A percentile compares a stretch with the other conserved stretches of the same genome.
Evolutionary conservation across 371 early-diverging fungal species (phyloP).

Genomic region (Amoeboaphelidium protococcarum): DNA sequence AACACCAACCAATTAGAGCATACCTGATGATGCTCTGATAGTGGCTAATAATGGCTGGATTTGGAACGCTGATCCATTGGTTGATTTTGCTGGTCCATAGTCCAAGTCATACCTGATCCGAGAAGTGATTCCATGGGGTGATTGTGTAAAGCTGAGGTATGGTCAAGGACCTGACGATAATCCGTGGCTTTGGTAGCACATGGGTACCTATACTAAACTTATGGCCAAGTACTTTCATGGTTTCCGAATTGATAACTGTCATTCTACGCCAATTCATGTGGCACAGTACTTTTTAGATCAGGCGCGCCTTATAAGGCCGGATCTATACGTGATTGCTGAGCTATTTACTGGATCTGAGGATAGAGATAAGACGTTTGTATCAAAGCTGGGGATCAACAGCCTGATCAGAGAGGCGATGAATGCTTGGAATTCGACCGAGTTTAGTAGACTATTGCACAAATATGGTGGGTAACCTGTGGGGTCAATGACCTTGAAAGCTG

Average conservation of each 20-base stretch:
- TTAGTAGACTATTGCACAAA: conserved; percentile 58
- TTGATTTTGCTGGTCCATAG: conserved; percentile 62
- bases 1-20: conserved; percentile 8
- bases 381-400: conserved; percentile 73
- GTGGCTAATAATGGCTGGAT: conserved; percentile 96
- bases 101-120: conserved; percentile 68
- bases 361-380: conserved; percentile 61
- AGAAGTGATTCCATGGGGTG: conserved; percentile 91
- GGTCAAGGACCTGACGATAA: conserved; percentile 54
- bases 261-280: conserved; percentile 82
- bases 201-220: conserved; percentile 53
- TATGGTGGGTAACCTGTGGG: conserved; percentile 56
- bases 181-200: conserved; percentile 86
- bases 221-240: conserved; percentile 76
- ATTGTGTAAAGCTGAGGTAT: conserved; percentile 88
- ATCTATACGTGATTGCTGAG: conserved; percentile 86
- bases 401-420: conserved; percentile 90
- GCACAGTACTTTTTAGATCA: conserved; percentile 70
- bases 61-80: conserved; percentile 80
- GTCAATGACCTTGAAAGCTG: conserved; percentile 1
- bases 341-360: conserved; percentile 84
- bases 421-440: conserved; percentile 72
- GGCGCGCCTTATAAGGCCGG: conserved; percentile 53
- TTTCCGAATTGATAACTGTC: conserved; percentile 92
- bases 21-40: conserved; percentile 25